A percentile compares a stretch with the other conserved stretches of the same genome.
phyloP scores from a whole-genome alignment of 2,329 filamentous ascomycete species.

The Trichoderma brevicompactum region DNA sequence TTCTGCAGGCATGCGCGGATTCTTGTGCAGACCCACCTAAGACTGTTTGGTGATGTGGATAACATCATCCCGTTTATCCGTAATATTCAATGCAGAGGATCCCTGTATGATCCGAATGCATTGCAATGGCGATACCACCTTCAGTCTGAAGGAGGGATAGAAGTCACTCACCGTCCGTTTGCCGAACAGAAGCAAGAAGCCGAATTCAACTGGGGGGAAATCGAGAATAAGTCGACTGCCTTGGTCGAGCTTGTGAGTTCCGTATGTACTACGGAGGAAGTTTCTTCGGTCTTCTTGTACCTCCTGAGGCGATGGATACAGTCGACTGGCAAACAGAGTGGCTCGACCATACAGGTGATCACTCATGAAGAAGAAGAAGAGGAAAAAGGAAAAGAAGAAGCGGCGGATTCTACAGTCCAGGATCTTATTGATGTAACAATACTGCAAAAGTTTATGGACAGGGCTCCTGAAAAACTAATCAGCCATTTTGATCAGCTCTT shows the following conservation, averaged over 20 bases:
- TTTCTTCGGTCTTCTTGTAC: conserved; percentile 63
- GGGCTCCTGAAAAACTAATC: conserved; percentile 65
- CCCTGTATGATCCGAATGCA: conserved; percentile 37
- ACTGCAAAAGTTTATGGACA: conserved; percentile 67
- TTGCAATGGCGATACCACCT: conserved; percentile 59
- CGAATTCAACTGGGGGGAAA: conserved; percentile 47
- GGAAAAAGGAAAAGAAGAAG: conserved; percentile 34
- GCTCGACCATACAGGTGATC: conserved; percentile 35
- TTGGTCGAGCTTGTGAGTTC: conserved; percentile 56
- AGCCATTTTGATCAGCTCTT: conserved; percentile 67
- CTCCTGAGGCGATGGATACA: conserved; percentile 63
- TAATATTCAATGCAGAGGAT: conserved; percentile 62
- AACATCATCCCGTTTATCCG: conserved; percentile 55
- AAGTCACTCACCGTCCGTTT: conserved; percentile 49
- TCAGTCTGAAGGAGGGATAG: conserved; percentile 53
- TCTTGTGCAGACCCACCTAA: conserved; percentile 62
- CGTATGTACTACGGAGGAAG: conserved; percentile 58
- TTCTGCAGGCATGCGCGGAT: conserved; percentile 53
- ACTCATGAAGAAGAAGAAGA: conserved; percentile 38
- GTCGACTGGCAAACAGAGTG: conserved; percentile 36
- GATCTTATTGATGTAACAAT: conserved; percentile 63
- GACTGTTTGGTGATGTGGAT: conserved; percentile 57
- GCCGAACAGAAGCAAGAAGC: conserved; percentile 26
- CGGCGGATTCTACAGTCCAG: conserved; percentile 47
- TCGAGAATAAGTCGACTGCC: conserved; percentile 53